phyloP scores from a whole-genome alignment of 495 filamentous ascomycete genomes.

The Xylaria sp. region DNA sequence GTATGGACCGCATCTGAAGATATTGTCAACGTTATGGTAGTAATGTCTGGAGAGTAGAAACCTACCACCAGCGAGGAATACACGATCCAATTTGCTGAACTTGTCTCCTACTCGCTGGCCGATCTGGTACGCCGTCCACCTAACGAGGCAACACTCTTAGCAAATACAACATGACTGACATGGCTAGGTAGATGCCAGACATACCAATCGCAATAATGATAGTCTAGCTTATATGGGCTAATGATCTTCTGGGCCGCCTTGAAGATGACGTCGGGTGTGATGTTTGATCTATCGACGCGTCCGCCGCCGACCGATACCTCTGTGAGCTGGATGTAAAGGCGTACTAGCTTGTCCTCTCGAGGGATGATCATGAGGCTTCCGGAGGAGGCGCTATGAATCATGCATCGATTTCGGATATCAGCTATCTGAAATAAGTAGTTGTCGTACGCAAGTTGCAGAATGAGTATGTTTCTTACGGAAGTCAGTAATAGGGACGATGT shows the following conservation, averaged over 20 bases:
- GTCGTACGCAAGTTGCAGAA: not conserved
- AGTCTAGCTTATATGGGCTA: conserved; percentile 66
- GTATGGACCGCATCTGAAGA: conserved; percentile 64
- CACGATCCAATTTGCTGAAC: conserved; percentile 65
- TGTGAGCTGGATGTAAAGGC: conserved; percentile 73
- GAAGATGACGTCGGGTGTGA: conserved; percentile 65
- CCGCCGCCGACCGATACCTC: conserved; percentile 51
- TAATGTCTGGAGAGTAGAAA: not conserved
- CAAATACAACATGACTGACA: not conserved
- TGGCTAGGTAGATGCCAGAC: not conserved
- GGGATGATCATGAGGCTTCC: conserved; percentile 75
- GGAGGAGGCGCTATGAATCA: conserved; percentile 67
- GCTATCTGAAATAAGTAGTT: conserved; percentile 37
- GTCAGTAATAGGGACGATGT: conserved; percentile 70
- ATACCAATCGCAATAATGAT: conserved; percentile 67
- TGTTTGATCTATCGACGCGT: conserved; percentile 59
- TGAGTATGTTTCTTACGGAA: conserved; percentile 56
- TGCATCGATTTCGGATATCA: conserved; percentile 71
- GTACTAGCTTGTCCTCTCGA: conserved; percentile 68
- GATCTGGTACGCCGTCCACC: conserved; percentile 64
- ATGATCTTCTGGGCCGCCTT: conserved; percentile 65
- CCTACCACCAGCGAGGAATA: conserved; percentile 67
- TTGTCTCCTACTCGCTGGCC: conserved; percentile 74
- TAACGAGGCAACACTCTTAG: not conserved
- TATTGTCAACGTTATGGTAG: not conserved